Conservation (phyloP, 176 grass and related monocot genomes). For the Pharus latifolius region DNA sequence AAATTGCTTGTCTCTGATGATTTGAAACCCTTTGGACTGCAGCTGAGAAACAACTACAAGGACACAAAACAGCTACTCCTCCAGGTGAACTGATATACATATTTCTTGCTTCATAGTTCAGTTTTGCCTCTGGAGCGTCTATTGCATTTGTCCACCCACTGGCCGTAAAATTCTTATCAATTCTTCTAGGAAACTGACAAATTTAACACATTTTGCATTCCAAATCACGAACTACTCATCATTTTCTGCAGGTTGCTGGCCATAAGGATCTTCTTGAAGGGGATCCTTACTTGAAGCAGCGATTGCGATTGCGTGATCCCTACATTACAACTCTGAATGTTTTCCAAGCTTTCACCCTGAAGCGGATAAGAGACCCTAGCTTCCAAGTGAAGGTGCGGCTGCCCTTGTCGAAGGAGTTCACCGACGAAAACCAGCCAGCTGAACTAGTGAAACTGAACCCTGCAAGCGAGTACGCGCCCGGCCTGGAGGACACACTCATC, state of each 20-base stretch:
- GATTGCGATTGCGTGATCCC: slow-evolving; percentile 37
- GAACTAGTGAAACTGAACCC: slow-evolving; percentile 49
- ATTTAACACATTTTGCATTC: too few relatives aligned
- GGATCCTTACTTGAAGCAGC: slow-evolving; percentile 48
- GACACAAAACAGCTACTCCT: slow-evolving; percentile 55
- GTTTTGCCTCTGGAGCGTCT: too few relatives aligned
- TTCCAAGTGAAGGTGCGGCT: slow-evolving; percentile 12
- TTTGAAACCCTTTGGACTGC: slow-evolving; percentile 39
- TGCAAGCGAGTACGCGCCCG: slow-evolving; percentile 49
- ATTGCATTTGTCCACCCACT: too few relatives aligned
- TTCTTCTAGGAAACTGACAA: too few relatives aligned
- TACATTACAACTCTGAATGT: slow-evolving; percentile 67
- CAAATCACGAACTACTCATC: not conserved
- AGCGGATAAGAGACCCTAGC: slow-evolving; percentile 37
- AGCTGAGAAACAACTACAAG: slow-evolving; percentile 50
- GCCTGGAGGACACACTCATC: slow-evolving; percentile 69
- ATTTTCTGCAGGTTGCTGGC: slow-evolving; percentile 28
- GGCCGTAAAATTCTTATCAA: too few relatives aligned
- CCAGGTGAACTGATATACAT: slow-evolving; percentile 26
- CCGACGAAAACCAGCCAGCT: slow-evolving; percentile 14
- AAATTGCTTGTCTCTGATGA: slow-evolving; percentile 59
- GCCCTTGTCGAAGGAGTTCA: slow-evolving; percentile 37
- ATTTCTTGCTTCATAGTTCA: not conserved
- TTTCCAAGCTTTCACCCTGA: slow-evolving; percentile 61
- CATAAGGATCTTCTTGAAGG: slow-evolving; percentile 46